A percentile compares a stretch with the other conserved stretches of the same genome.
phyloP scores from a whole-genome alignment of 106 monocot genomes.

The Iris macrosiphon region DNA sequence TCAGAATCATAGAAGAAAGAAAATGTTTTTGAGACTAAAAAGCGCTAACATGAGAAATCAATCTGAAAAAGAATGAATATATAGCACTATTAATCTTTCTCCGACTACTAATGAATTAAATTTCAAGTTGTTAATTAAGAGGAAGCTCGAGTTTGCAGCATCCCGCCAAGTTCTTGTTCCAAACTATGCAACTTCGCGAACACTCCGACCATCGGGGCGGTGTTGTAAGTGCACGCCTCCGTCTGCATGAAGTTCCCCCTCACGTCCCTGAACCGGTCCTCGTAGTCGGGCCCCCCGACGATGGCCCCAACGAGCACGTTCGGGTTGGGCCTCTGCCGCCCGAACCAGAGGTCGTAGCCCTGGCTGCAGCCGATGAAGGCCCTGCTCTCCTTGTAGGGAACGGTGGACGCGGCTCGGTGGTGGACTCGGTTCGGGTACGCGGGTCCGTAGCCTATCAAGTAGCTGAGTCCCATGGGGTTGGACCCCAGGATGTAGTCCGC shows the following conservation, averaged over 20 bases:
- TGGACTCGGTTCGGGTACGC: slow-evolving; percentile 42
- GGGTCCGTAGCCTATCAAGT: slow-evolving; percentile 42
- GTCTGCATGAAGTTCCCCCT: slow-evolving; percentile 59
- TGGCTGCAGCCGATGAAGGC: slow-evolving; percentile 53
- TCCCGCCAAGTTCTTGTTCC: neutral
- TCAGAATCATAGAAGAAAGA: no score
- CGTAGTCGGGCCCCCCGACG: slow-evolving; percentile 46
- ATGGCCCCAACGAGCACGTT: slow-evolving; percentile 46
- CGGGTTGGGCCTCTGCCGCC: slow-evolving; percentile 33
- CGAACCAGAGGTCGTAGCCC: slow-evolving; percentile 52
- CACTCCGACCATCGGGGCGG: slow-evolving; percentile 49
- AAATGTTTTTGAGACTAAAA: no score
- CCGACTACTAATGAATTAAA: no score
- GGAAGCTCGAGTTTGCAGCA: no score
- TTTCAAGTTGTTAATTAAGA: no score
- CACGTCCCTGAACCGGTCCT: slow-evolving; percentile 36
- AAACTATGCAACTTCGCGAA: slow-evolving; percentile 33
- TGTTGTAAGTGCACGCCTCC: slow-evolving; percentile 67
- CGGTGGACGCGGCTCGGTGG: slow-evolving; percentile 49
- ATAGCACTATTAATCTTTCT: no score
- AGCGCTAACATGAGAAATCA: no score
- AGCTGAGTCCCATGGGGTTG: slow-evolving; percentile 42
- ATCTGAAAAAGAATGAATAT: no score
- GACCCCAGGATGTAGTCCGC: slow-evolving; percentile 53
- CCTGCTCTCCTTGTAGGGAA: slow-evolving; percentile 22